phyloP scores from a whole-genome alignment of 78 protist species.

The Acrasis kona region DNA sequence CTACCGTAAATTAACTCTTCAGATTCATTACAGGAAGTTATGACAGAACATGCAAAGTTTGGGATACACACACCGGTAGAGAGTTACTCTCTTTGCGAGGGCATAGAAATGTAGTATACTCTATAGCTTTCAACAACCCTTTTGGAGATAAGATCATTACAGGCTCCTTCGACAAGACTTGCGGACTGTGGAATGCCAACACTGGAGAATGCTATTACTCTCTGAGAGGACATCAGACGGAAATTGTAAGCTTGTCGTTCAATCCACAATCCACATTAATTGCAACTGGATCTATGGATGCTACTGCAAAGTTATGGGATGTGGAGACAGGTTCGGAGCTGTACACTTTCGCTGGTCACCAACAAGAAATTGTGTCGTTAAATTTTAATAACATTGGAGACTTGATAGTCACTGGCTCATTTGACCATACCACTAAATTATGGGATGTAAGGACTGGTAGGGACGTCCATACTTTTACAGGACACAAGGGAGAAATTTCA shows the following conservation, averaged over 20 bases:
- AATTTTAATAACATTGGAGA: conserved; percentile 28
- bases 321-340: conserved; percentile 32
- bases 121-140: conserved; percentile 67
- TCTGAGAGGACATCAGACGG: conserved; percentile 60
- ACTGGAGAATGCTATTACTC: conserved; percentile 37
- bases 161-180: conserved; percentile 64
- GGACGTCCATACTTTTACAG: conserved; percentile 32
- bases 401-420: conserved; percentile 47
- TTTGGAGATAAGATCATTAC: conserved; percentile 39
- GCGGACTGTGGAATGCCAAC: conserved; percentile 43
- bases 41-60: conserved; percentile 65
- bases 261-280: conserved; percentile 35
- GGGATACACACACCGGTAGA: conserved; percentile 56
- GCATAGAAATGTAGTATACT: conserved; percentile 69
- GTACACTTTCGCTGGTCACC: conserved; percentile 42
- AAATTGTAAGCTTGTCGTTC: conserved; percentile 46
- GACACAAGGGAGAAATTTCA: conserved; percentile 51
- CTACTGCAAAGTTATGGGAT: conserved; percentile 43
- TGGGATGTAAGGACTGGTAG: conserved; percentile 46
- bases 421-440: conserved; percentile 51
- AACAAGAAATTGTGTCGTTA: conserved; percentile 51
- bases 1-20: neutral
- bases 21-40: conserved; percentile 60
- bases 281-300: conserved; percentile 66
- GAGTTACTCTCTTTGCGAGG: conserved; percentile 53